Evolutionary conservation across 2,329 filamentous ascomycete species (phyloP), one percentile per base, ranked within the genome.

Genomic region (Amylocarpus encephaloides): DNA sequence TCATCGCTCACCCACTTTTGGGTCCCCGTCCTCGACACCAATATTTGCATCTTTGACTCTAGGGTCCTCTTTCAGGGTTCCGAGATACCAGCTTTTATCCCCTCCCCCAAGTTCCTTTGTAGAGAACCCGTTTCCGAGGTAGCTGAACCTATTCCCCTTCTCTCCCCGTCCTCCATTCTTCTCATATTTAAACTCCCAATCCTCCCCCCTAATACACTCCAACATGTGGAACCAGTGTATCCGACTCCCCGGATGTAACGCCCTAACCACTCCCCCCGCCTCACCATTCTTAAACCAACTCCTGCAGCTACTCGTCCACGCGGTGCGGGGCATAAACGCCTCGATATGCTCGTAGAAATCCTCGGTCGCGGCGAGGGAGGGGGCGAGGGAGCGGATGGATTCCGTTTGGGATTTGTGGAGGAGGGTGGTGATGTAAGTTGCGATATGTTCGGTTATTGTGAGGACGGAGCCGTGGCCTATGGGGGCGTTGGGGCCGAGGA

Each of bases 391-490:
- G 6, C 66, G 65, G 49, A 74, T 65, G 54, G 71, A 67, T 54
- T 75, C 71, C 33, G 40, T 40, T 42, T 61, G 59, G 5, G 70
- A 73, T 35, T 71, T 71, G 1, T 64, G 59, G 57, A 74, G 75
- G 10, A 76, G 70, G 54, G 69, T 67, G n/a, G 73, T 62, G 38
- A 75, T 64, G 57, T 78, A 78, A 54, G 77, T 74, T 7, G 68
- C 61, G 36, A 75, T 70, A 4, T 69, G 65, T 5, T 77, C 72
- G 48, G 74, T 71, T 3, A 70, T 71, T n/a, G 63, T 59, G 13
- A 64, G 52, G 18, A 66, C 53, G 18, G 56, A 61, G 29, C 64
- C 65, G 35, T 66, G 62, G 5, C 61, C 63, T 43, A 66, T 53
- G 3, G 60, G 59, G 2, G 55, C 58, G 29, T 66, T 67, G 1